These are phyloP conservation scores for Phaeomoniella chlamydospora DNA, from an alignment of 2,329 filamentous ascomycete genomes.

Conservation along the genomic window DNA sequence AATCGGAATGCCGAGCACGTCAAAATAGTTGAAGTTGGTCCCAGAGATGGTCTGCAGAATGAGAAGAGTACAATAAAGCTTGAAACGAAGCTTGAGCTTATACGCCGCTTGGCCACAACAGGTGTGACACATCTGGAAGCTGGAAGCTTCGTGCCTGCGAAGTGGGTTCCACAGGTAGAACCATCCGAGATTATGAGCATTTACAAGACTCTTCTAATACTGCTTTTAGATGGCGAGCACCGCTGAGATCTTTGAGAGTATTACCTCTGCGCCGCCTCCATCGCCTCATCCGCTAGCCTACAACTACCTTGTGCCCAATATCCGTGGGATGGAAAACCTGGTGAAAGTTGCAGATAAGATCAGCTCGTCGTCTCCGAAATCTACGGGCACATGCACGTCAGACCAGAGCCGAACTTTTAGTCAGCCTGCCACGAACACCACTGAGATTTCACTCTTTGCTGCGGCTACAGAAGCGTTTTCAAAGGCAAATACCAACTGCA, in stretches of 20 bases:
- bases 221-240: slow-evolving; percentile 47
- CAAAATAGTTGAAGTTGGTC: slow-evolving; percentile 38
- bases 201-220: background rate
- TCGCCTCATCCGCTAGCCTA: slow-evolving; percentile 41
- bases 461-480: slow-evolving; percentile 52
- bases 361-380: slow-evolving; percentile 17
- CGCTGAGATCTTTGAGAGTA: slow-evolving; percentile 41
- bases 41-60: slow-evolving; percentile 39
- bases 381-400: slow-evolving; percentile 23
- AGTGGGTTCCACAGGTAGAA: slow-evolving; percentile 39
- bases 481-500: slow-evolving; percentile 52
- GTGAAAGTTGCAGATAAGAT: slow-evolving; percentile 34
- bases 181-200: background rate
- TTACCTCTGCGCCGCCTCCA: slow-evolving; percentile 34
- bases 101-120: slow-evolving; percentile 29
- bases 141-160: slow-evolving; percentile 37
- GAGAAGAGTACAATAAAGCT: slow-evolving; percentile 33
- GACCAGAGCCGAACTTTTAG: slow-evolving; percentile 22
- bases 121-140: slow-evolving; percentile 36
- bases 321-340: slow-evolving; percentile 45
- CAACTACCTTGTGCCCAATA: slow-evolving; percentile 52
- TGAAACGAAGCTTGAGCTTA: slow-evolving; percentile 34
- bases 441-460: slow-evolving; percentile 48
- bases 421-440: slow-evolving; percentile 4
- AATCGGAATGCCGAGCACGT: slow-evolving; percentile 29